Conservation (phyloP, 2,329 filamentous ascomycete species). For the Aspergillus amoenus region DNA sequence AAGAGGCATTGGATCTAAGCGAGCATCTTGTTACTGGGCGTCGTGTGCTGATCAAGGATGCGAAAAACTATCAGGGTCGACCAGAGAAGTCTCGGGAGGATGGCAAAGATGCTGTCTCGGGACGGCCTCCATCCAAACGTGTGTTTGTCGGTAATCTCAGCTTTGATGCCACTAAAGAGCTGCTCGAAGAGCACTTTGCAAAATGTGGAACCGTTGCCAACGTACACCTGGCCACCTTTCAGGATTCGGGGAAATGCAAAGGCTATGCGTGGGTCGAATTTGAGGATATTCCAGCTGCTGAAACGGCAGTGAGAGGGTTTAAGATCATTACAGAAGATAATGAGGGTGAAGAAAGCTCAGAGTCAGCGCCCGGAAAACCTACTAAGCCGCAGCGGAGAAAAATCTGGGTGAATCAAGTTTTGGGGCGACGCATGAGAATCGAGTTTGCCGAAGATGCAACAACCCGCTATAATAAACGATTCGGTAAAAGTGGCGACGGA, state of each 20-base stretch:
- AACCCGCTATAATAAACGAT: constrained; percentile 89
- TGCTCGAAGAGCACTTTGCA: constrained; percentile 75
- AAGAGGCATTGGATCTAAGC: constrained; percentile 80
- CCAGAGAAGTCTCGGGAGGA: constrained; percentile 63
- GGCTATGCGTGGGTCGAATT: constrained; percentile 96
- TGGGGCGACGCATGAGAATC: constrained; percentile 77
- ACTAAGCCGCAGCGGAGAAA: constrained; percentile 47
- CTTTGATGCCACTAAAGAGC: constrained; percentile 78
- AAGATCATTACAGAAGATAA: constrained; percentile 59
- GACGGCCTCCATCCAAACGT: constrained; percentile 70
- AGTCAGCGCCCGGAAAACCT: constrained; percentile 40
- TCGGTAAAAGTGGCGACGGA: constrained; percentile 66
- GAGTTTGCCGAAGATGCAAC: constrained; percentile 93
- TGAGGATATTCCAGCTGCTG: constrained; percentile 71
- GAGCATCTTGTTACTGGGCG: constrained; percentile 76
- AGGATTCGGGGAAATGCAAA: constrained; percentile 97
- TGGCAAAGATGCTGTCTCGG: constrained; percentile 32
- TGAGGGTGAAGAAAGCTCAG: constrained; percentile 49
- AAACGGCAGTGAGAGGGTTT: constrained; percentile 77
- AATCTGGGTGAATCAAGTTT: constrained; percentile 83
- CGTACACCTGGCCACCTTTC: constrained; percentile 89
- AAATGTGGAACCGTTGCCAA: constrained; percentile 81
- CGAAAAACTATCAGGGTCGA: constrained; percentile 86
- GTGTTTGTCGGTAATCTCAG: constrained; percentile 90
- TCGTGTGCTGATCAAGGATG: constrained; percentile 87